phyloP scores from a whole-genome alignment of 257 asterid species.

The Ajuga chamaepitys region DNA sequence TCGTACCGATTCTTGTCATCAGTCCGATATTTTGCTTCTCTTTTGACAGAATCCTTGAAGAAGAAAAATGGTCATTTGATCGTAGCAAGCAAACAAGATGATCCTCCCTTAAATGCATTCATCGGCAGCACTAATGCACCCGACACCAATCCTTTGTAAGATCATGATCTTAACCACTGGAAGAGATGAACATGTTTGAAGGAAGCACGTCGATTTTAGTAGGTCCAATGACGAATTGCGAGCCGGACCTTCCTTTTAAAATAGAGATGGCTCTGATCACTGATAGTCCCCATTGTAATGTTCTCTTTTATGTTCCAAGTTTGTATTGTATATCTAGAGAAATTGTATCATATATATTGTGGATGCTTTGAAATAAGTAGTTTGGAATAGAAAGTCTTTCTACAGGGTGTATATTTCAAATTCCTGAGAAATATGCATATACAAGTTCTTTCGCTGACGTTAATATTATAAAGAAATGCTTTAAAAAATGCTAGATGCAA shows the following conservation, averaged over 20 bases:
- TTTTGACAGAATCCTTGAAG: slow-evolving; percentile 45
- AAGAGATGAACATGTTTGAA: background rate
- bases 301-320: no score
- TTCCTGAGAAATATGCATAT: no score
- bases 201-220: background rate
- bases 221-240: background rate
- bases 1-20: background rate
- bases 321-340: no score
- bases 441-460: no score
- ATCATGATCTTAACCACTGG: slow-evolving; percentile 13
- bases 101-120: slow-evolving; percentile 15
- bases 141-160: background rate
- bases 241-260: background rate
- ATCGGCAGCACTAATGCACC: slow-evolving; percentile 9
- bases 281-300: no score
- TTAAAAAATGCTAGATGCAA: no score
- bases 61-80: slow-evolving; percentile 26
- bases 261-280: background rate
- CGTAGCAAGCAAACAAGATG: slow-evolving; percentile 8
- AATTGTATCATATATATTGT: no score
- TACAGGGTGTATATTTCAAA: no score
- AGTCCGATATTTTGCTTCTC: background rate
- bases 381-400: no score
- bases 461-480: no score
- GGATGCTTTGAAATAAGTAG: no score